Conservation (phyloP, 73 alveolate genomes). For the Strombidium stylifer region DNA sequence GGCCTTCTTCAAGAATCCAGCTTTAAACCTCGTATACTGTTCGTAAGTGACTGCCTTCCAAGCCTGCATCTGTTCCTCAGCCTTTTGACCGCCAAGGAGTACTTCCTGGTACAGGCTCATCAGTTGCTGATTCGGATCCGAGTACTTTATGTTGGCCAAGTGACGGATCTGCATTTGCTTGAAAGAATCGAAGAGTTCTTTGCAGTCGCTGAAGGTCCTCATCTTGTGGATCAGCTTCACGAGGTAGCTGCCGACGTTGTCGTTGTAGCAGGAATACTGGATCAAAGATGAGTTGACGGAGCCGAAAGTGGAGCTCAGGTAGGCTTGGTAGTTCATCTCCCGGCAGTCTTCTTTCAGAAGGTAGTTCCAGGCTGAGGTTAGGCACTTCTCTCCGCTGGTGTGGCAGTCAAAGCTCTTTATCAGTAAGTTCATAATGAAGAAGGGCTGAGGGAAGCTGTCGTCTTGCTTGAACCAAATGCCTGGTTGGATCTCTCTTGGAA, state of each 20-base stretch:
- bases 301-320: slow-evolving; percentile 37
- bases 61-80: not conserved
- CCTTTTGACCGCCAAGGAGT: not conserved
- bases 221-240: not conserved
- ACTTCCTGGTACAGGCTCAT: not conserved
- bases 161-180: not conserved
- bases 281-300: not conserved
- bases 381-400: slow-evolving; percentile 34
- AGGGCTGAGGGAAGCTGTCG: slow-evolving; percentile 55
- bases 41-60: slow-evolving; percentile 15
- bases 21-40: not conserved
- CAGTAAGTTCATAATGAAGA: slow-evolving; percentile 14
- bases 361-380: slow-evolving; percentile 30
- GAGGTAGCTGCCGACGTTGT: slow-evolving; percentile 12
- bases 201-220: not conserved
- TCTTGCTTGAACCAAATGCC: slow-evolving; percentile 70
- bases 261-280: slow-evolving; percentile 33
- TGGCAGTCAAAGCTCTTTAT: slow-evolving; percentile 47
- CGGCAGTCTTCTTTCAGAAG: slow-evolving; percentile 46
- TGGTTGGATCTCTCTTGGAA: slow-evolving; percentile 37
- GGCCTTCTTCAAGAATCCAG: slow-evolving; percentile 44
- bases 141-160: not conserved
- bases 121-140: slow-evolving; percentile 18
- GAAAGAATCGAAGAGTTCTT: slow-evolving; percentile 13
- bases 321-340: slow-evolving; percentile 63